phyloP scores from a whole-genome alignment of 257 asterid species.

The Fraxinus americana region DNA sequence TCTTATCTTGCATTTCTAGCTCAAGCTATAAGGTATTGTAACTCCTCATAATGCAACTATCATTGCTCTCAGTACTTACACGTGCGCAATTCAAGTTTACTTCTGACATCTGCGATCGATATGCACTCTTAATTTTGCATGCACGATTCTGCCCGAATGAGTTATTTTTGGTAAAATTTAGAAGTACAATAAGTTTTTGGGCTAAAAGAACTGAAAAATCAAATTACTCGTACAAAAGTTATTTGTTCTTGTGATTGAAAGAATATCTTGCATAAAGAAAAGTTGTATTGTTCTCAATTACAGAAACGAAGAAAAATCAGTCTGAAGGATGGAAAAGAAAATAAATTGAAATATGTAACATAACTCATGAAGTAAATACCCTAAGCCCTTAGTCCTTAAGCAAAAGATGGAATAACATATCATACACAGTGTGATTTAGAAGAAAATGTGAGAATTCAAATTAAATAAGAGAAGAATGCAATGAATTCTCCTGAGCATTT shows the following conservation, averaged over 20 bases:
- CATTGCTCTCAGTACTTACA: background rate
- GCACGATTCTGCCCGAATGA: background rate
- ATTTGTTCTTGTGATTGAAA: background rate
- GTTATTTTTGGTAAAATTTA: background rate
- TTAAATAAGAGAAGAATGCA: background rate
- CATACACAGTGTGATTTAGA: background rate
- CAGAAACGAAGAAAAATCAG: background rate
- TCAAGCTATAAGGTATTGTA: constrained; percentile 57
- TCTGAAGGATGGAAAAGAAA: too few species aligned
- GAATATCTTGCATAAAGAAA: background rate
- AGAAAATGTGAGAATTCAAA: background rate
- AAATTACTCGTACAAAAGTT: background rate
- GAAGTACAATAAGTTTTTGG: background rate
- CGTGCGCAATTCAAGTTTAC: background rate
- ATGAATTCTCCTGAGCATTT: background rate
- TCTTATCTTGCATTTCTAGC: constrained; percentile 66
- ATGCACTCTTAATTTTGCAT: background rate
- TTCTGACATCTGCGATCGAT: background rate
- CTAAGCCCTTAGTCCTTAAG: background rate
- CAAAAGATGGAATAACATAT: background rate
- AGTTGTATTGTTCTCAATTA: background rate
- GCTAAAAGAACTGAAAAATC: background rate
- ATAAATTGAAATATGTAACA: background rate
- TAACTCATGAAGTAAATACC: background rate
- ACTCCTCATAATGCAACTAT: background rate